A percentile compares a stretch with the other conserved stretches of the same genome.
These are phyloP conservation scores for Aspergillus saccharolyticus DNA, from an alignment of 495 filamentous ascomycete genomes.

Conservation along the genomic window DNA sequence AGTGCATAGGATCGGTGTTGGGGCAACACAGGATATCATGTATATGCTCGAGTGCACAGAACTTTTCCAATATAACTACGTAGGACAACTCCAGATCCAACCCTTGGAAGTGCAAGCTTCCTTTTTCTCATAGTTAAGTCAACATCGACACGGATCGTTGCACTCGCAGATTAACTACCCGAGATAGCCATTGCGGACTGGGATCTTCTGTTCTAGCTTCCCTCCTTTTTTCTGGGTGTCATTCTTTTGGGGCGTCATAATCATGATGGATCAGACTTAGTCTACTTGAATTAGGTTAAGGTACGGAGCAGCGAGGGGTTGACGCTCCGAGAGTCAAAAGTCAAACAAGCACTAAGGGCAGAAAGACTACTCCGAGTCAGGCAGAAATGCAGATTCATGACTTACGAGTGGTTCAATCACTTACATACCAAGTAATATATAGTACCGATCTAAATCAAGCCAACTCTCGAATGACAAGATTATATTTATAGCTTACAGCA, in stretches of 20 bases:
- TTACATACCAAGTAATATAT: not conserved
- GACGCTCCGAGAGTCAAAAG: not conserved
- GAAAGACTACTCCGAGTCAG: not conserved
- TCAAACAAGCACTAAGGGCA: not conserved
- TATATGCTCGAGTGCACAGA: no score
- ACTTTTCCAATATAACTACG: not conserved
- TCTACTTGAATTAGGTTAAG: constrained; percentile 16
- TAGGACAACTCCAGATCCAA: not conserved
- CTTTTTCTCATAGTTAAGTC: not conserved
- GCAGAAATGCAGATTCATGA: no score
- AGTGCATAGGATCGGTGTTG: not conserved
- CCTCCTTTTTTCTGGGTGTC: not conserved
- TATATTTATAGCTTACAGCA: not conserved
- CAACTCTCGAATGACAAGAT: not conserved
- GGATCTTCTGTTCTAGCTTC: constrained; percentile 10
- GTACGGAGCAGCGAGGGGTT: constrained; percentile 7
- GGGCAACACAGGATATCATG: no score
- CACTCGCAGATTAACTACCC: constrained; percentile 18
- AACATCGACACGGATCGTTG: not conserved
- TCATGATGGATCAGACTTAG: constrained; percentile 17
- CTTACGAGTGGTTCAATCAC: no score
- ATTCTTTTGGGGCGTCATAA: constrained; percentile 1
- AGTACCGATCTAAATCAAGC: not conserved
- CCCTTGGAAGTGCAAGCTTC: not conserved
- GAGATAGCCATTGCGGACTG: constrained; percentile 12